Evolutionary conservation across 495 filamentous ascomycete species (phyloP), one percentile per base, ranked within the genome.

Genomic region (Lentithecium fluviatile): DNA sequence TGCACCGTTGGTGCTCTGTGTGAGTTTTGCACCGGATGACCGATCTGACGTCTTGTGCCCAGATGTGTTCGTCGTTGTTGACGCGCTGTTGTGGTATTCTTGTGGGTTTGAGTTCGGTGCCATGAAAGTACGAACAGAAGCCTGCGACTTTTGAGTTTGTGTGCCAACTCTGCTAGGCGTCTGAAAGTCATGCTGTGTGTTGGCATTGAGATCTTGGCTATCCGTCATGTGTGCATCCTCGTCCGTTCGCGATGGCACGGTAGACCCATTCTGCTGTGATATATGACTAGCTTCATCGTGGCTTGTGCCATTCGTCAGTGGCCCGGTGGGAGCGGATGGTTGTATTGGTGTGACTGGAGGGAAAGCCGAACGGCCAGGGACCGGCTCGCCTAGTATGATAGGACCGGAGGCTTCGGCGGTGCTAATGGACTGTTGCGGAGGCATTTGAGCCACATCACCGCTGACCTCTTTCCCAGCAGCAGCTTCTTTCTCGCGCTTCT

Each of bases 1-100:
- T 17, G 62, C 48, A 73, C 78, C 85, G 63, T 85, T 88, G 4
- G 85, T 85, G 49, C 73, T 73, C 69, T 91, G 88, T 0, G 86
- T 87, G 64, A 84, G 83, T 67, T 79, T 78, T 60, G 82, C 71
- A 49, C 70, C 77, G 32, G 80, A 74, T 13, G 65, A 67, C 0
- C 72, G 65, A 40, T 68, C 58, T 11, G 67, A 72, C 47, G 85
- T 88, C 65, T 89, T 91, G 64, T 89, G 69, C 6, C 74, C 76
- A 6, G 76, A 77, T 17, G 76, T 81, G 17, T 32, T 32, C 4
- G 29, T 32, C 29, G 83, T 86, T 0, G 90, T 94, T 7, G 91
- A 95, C 3, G 91, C 91, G 66, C 91, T 88, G 65, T 96, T 96
- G 25, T 82, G 74, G 60, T 93, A 84, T 45, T 89, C 88, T 2